These are phyloP conservation scores for Phytopythium litorale DNA, from an alignment of 352 stramenopile genomes.

Conservation along the genomic window DNA sequence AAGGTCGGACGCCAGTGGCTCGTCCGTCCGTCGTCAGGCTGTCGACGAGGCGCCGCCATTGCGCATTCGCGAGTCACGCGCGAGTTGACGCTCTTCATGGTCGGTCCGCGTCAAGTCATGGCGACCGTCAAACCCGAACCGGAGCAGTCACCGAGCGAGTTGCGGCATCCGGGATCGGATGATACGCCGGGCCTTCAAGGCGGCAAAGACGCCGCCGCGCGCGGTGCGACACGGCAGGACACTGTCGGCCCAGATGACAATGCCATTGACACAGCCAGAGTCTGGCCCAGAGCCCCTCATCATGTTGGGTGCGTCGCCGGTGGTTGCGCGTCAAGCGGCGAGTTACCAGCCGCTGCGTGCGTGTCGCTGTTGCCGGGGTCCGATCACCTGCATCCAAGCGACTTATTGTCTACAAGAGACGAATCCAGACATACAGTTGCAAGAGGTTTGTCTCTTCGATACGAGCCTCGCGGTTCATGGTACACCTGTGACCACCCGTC, in stretches of 20 bases:
- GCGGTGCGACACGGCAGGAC: constrained; percentile 2
- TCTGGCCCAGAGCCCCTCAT: too few relatives aligned
- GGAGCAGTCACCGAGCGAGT: not conserved
- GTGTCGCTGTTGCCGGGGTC: not conserved
- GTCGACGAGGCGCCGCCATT: not conserved
- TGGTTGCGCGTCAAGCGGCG: constrained; percentile 1
- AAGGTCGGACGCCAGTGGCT: not conserved
- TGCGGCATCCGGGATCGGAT: not conserved
- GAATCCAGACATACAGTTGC: not conserved
- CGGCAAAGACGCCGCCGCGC: not conserved
- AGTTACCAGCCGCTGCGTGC: not conserved
- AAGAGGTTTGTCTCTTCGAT: too few relatives aligned
- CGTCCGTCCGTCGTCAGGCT: too few relatives aligned
- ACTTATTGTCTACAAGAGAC: not conserved
- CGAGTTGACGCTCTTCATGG: not conserved
- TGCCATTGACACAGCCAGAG: too few relatives aligned
- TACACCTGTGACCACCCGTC: too few relatives aligned
- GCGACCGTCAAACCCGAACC: not conserved
- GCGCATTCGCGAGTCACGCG: not conserved
- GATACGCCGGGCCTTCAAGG: not conserved
- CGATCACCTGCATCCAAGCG: not conserved
- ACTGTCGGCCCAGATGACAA: not conserved
- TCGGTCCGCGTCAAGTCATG: too few relatives aligned
- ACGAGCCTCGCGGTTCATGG: too few relatives aligned
- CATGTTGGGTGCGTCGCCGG: too few relatives aligned